Evolutionary conservation across 2,329 filamentous ascomycete genomes (phyloP), one percentile per base, ranked within the genome.

Genomic region (Trichophyton simii): DNA sequence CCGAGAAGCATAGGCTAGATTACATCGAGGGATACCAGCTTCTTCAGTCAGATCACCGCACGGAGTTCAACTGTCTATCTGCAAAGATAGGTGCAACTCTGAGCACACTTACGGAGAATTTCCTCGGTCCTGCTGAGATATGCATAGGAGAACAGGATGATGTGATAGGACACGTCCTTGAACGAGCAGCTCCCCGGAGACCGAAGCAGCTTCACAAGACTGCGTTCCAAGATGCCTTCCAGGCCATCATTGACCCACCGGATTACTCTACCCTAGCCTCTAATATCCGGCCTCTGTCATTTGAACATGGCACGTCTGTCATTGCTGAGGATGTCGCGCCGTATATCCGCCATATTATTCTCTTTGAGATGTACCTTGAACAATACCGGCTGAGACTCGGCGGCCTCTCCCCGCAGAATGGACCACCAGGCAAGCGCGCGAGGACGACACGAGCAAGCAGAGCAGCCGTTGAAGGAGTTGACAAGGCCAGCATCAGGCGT

Each of bases 331-430:
- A 99, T 65, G 78, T 97, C 1, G 91, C 91, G 0, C 94, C 95
- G 0, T 97, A 89, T 71, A 83, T 97, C n/a, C 87, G 95, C 9
- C 80, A 82, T 42, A 97, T 99, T 63, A 85, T 92, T 1, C 80
- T 85, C 0, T 88, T 87, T 69, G 92, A 97, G 67, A 77, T 84
- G 20, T 80, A 79, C 0, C 80, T 94, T 0, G 87, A 90, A 68
- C 78, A 83, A 63, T 83, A 89, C 65, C 82, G 89, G 9, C 71
- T 82, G 6, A 80, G 81, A 18, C 73, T 88, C 8, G 84, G 83
- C 65, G 83, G 79, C 60, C 72, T 90, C 0, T 73, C 88, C 11
- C 83, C 82, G 59, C 82, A 85, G 64, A 82, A 82, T 4, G 81
- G 80, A 13, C 65, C 57, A 0, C 72, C 72, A 1, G 72, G 72